Base-by-base conservation (phyloP, 345 rosid genomes). In the Barbarea vulgaris region DNA sequence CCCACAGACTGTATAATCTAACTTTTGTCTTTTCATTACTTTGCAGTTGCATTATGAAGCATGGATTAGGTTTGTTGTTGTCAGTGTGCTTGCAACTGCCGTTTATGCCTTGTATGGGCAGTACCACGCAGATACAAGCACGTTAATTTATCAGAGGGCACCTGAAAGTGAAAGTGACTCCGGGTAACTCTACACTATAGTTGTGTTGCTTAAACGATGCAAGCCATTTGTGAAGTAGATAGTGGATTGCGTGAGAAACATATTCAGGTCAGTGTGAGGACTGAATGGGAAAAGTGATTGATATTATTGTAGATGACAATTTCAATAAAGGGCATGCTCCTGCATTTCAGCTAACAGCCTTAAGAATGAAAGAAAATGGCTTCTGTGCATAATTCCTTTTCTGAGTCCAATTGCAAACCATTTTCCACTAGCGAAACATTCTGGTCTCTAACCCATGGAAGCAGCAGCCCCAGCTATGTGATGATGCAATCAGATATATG, bases 31-130 rank as follows among this genome's bases (percentile, higher is more conserved):
- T 54, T 54, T 67, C 46, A 15, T 28, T 36, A 44, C 68, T 78
- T 59, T 60, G 79, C 90, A 95, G 98, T 69, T 95, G 84, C 99
- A 95, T 69, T 75, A 87, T 53, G 99, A 95, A 85, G 98, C 97
- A 3, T 90, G 94, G 99, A 81, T 85, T 47, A 85, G 98, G 82
- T 95, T 95, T 66, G 75, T 95, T 24, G 69, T 85, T 41, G 91
- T 95, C 37, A 83, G 91, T 82, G 33, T 87, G 50, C 66, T 89
- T 65, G 78, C 94, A 70, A 55, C 86, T 12, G 87, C 82, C 42
- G 54, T 88, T 18, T 91, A 90, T 80, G 98, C 94, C 69, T 73
- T 83, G 36, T 95, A 95, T 36, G 98, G 98, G 37, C 98, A 90
- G 78, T 87, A 83, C 81, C 85, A 95, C 66, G 97, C 96, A 15